Conservation (phyloP, 352 stramenopile species). For the Thalassiosira livingstoniorum region DNA sequence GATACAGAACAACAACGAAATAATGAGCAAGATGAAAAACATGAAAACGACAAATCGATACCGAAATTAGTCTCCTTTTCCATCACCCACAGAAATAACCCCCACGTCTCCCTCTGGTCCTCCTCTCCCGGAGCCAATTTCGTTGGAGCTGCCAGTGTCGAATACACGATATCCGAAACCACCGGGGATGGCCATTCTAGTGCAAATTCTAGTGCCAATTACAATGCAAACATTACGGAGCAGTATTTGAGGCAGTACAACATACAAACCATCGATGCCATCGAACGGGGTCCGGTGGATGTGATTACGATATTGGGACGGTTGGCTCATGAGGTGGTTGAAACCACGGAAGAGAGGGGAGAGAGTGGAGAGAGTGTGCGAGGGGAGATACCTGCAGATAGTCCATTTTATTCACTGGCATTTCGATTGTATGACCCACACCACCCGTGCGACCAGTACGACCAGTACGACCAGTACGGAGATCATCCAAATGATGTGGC, state of each 20-base stretch:
- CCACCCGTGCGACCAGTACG: background rate
- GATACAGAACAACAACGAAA: too few species aligned
- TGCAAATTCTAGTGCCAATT: background rate
- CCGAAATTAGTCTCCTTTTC: too few species aligned
- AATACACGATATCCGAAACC: slow-evolving; percentile 8
- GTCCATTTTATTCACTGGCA: slow-evolving; percentile 35
- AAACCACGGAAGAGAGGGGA: too few species aligned
- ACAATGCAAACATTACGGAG: slow-evolving; percentile 14
- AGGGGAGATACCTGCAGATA: slow-evolving; percentile 27
- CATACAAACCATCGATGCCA: slow-evolving; percentile 59
- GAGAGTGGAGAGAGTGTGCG: slow-evolving; percentile 18
- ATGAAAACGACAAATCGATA: too few species aligned
- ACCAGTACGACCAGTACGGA: background rate
- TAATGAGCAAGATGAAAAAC: too few species aligned
- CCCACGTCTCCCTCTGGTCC: too few species aligned
- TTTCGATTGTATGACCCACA: slow-evolving; percentile 29
- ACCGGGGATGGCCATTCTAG: background rate
- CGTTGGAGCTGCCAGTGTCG: slow-evolving; percentile 34
- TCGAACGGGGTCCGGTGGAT: slow-evolving; percentile 15
- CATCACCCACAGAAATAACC: too few species aligned
- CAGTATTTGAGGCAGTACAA: slow-evolving; percentile 35
- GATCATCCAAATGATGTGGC: background rate
- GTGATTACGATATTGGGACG: slow-evolving; percentile 39
- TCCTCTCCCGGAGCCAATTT: slow-evolving; percentile 59
- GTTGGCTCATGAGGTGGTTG: slow-evolving; percentile 27